Evolutionary conservation across 1,139 yeast genomes (phyloP).

Genomic region (Candida tetrigidarum): DNA sequence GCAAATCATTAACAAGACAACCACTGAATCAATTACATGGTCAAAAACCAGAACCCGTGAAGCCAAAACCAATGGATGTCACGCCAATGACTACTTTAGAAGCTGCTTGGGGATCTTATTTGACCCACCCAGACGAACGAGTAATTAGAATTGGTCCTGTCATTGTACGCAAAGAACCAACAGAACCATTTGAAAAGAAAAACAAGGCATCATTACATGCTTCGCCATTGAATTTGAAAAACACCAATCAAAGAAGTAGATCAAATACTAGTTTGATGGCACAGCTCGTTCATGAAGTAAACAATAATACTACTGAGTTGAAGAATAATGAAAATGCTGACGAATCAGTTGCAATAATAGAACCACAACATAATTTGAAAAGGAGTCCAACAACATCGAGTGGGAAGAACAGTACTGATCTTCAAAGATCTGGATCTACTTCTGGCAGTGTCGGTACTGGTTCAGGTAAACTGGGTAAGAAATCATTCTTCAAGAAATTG

Average conservation of each 20-base stretch:
- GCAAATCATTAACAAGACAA: conserved; percentile 5
- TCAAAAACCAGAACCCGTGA: conserved; percentile 19
- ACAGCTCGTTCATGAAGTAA: conserved; percentile 61
- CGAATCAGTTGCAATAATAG: conserved; percentile 37
- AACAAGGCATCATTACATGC: conserved; percentile 61
- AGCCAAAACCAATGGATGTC: conserved; percentile 43
- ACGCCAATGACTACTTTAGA: conserved; percentile 65
- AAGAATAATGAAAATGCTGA: conserved; percentile 15
- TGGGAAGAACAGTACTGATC: conserved; percentile 14
- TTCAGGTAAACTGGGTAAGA: conserved; percentile 13
- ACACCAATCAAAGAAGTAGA: conserved; percentile 24
- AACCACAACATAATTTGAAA: conserved; percentile 26
- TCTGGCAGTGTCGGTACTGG: conserved; percentile 7
- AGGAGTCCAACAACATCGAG: conserved; percentile 12
- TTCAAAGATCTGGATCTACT: conserved; percentile 14
- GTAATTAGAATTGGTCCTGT: conserved; percentile 67
- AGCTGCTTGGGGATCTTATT: conserved; percentile 65
- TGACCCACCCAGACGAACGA: conserved; percentile 70
- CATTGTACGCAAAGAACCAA: conserved; percentile 35
- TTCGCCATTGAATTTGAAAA: conserved; percentile 55
- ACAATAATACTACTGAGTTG: conserved; percentile 13
- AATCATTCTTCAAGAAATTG: conserved; percentile 34
- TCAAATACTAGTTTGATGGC: conserved; percentile 40
- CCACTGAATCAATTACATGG: conserved; percentile 7
- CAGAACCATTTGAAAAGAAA: conserved; percentile 59